A percentile compares a stretch with the other conserved stretches of the same genome.
phyloP scores from a whole-genome alignment of 495 filamentous ascomycete genomes.

The Chaetomium fimeti region DNA sequence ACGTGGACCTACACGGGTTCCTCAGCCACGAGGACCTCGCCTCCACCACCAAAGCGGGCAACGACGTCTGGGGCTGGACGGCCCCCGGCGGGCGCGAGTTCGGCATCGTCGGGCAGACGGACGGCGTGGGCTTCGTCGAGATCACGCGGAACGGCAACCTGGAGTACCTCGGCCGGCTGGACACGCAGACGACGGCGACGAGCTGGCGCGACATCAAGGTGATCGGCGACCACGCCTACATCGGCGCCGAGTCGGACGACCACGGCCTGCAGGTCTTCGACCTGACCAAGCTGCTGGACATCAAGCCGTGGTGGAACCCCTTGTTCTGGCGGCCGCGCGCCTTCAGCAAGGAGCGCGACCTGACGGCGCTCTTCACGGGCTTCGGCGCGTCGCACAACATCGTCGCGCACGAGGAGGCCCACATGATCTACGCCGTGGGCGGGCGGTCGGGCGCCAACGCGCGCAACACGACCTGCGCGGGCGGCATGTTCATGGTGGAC shows the following conservation, averaged over 20 bases:
- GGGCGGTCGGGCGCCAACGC: slow-evolving; percentile 47
- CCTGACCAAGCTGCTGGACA: slow-evolving; percentile 39
- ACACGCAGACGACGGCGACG: slow-evolving; percentile 34
- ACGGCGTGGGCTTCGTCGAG: slow-evolving; percentile 53
- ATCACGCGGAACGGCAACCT: slow-evolving; percentile 43
- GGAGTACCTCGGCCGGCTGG: slow-evolving; percentile 51
- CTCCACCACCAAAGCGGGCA: slow-evolving; percentile 39
- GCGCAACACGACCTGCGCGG: slow-evolving; percentile 45
- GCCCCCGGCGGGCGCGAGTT: slow-evolving; percentile 47
- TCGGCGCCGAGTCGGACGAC: slow-evolving; percentile 46
- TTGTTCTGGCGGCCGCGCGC: slow-evolving; percentile 22
- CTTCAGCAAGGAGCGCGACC: slow-evolving; percentile 27
- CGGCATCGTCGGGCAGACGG: slow-evolving; percentile 49
- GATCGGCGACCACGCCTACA: slow-evolving; percentile 44
- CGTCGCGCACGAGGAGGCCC: slow-evolving; percentile 51
- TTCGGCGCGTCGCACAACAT: slow-evolving; percentile 38
- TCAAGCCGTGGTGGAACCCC: slow-evolving; percentile 25
- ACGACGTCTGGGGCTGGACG: slow-evolving; percentile 52
- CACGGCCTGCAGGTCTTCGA: slow-evolving; percentile 53
- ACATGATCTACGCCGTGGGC: slow-evolving; percentile 50
- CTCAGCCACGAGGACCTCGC: slow-evolving; percentile 50
- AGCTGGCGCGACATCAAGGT: slow-evolving; percentile 50
- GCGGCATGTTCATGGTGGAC: slow-evolving; percentile 58
- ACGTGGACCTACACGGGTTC: slow-evolving; percentile 56
- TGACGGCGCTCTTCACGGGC: slow-evolving; percentile 28